phyloP scores from a whole-genome alignment of 2,329 filamentous ascomycete species.

The Cadophora sp. region DNA sequence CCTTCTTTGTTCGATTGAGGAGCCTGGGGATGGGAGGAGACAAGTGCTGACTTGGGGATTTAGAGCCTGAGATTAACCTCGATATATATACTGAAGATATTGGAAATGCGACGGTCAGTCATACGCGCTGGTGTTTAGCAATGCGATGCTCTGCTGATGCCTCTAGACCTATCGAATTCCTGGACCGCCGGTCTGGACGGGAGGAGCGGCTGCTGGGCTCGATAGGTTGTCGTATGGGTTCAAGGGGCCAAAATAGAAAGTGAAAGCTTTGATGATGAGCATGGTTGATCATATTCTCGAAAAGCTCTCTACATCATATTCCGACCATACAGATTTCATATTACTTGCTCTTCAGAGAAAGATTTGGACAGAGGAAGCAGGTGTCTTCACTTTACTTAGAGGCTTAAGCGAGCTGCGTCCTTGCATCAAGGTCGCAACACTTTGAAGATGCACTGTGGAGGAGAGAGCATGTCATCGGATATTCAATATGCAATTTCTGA shows the following conservation, averaged over 20 bases:
- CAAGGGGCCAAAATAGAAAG: constrained; percentile 21
- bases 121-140: not conserved
- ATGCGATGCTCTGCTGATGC: not conserved
- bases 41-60: constrained; percentile 4
- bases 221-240: constrained; percentile 19
- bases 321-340: too few species aligned
- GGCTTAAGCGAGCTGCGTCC: not conserved
- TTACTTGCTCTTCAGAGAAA: too few species aligned
- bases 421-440: not conserved
- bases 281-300: too few species aligned
- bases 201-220: not conserved
- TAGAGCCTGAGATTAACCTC: constrained; percentile 34
- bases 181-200: constrained; percentile 23
- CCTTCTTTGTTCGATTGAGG: not conserved
- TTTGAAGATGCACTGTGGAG: too few species aligned
- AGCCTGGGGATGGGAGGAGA: not conserved
- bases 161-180: constrained; percentile 19
- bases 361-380: too few species aligned
- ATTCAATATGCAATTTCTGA: too few species aligned
- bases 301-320: too few species aligned
- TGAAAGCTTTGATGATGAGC: too few species aligned
- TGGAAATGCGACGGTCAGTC: constrained; percentile 21
- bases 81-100: constrained; percentile 27
- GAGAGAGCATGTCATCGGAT: too few species aligned
- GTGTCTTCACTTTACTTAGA: too few species aligned